Conservation (phyloP, 2,329 filamentous ascomycete species). For the Zasmidium citrigriseum region DNA sequence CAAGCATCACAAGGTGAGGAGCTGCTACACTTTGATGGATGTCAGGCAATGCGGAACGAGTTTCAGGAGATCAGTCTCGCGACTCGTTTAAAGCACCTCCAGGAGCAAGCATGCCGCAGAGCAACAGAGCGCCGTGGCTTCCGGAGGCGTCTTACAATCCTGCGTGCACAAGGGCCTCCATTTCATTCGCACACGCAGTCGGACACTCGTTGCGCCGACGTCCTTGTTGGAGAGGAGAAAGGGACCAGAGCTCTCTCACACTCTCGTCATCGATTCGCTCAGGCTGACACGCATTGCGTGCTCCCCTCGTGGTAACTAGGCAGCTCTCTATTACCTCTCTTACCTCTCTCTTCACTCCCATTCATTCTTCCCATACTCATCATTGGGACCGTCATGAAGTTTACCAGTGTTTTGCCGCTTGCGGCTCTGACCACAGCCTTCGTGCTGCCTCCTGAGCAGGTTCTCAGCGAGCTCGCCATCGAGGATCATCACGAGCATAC, state of each 20-base stretch:
- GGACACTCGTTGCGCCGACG: not conserved
- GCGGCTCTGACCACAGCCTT: conserved; percentile 53
- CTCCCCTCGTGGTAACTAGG: conserved; percentile 7
- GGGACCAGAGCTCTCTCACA: not conserved
- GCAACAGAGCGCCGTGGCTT: not conserved
- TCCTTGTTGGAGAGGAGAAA: not conserved
- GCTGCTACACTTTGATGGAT: no score
- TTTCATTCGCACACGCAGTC: not conserved
- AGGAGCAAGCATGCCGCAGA: not conserved
- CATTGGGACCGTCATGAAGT: conserved; percentile 46
- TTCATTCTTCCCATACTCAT: not conserved
- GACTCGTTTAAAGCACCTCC: not conserved
- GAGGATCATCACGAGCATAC: conserved; percentile 38
- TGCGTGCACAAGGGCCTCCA: not conserved
- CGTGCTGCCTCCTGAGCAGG: conserved; percentile 54
- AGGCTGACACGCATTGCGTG: conserved; percentile 23
- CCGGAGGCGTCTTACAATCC: not conserved
- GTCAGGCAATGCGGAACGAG: no score
- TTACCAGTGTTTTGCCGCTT: conserved; percentile 50
- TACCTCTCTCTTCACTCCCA: conserved; percentile 1
- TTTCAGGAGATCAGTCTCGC: not conserved
- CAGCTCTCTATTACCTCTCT: conserved; percentile 1
- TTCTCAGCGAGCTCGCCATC: conserved; percentile 46
- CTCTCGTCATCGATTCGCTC: conserved; percentile 20
- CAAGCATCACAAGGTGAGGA: no score